Base-by-base conservation (phyloP, 2,329 filamentous ascomycete genomes). In the Aspergillus awamori region DNA sequence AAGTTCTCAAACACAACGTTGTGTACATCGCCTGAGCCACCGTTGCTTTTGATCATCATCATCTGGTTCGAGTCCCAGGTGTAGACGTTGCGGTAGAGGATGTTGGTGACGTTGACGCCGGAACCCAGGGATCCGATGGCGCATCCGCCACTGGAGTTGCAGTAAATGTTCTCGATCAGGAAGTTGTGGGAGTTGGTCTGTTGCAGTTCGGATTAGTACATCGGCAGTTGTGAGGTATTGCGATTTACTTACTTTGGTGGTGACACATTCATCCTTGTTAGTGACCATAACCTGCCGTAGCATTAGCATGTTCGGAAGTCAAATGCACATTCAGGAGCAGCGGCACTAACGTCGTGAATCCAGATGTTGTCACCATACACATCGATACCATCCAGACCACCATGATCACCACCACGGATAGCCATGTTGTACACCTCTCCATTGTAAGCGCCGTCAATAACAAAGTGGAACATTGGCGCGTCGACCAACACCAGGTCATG, bases 1-100 rank as follows among this genome's bases (percentile, higher is more conserved):
- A 87, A 87, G 74, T 86, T 86, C 66, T 84, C 81, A 36, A 64
- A 33, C 39, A 87, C 79, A 1, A 79, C 67, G 64, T 86, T 81
- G 45, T 77, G 77, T 5, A 87, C 80, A 2, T 74, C 79, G 22
- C 85, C 86, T 59, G 70, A 78, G 41, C 86, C 86, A 43, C 86
- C 86, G 66, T 86, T 84, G 57, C 80, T 83, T 73, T 87, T 88
- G 77, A 87, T 82, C 83, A 86, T 85, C 73, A 82, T 81, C 84
- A 87, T 87, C 68, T 87, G 83, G 77, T 87, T 87, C 8, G 81
- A 83, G 15, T 79, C 76, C 74, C 79, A 81, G 28, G 84, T 86
- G 76, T 87, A 87, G 63, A 87, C 69, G 68, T 87, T 85, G 66
- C 77, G 75, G 75, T 87, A 87, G 26, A 76, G 71, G 61, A 87